phyloP scores from a whole-genome alignment of 1,139 yeast species.

The Trichomonascaceae sp. region DNA sequence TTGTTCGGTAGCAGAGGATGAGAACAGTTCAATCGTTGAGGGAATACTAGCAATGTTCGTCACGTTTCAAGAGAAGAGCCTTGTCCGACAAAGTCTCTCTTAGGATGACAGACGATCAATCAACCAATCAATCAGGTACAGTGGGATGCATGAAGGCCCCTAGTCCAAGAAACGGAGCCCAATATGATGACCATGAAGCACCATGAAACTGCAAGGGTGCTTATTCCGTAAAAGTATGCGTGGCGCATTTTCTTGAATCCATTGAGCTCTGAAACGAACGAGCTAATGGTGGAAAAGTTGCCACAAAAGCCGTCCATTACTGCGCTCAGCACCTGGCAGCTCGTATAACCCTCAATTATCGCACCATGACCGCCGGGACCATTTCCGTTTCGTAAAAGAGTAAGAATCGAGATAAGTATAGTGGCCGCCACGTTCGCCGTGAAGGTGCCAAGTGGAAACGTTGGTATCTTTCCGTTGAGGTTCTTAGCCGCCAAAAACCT shows the following conservation, averaged over 20 bases:
- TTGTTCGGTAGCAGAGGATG: too few species aligned
- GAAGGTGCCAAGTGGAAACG: constrained; percentile 66
- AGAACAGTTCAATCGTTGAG: too few species aligned
- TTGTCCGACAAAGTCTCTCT: too few species aligned
- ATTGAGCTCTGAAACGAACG: constrained; percentile 57
- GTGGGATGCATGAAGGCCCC: too few species aligned
- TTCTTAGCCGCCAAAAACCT: constrained; percentile 43
- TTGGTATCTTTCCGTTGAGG: constrained; percentile 27
- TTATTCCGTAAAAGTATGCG: constrained; percentile 31
- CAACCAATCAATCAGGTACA: too few species aligned
- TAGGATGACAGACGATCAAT: too few species aligned
- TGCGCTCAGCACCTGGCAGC: constrained; percentile 45
- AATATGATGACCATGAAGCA: constrained; percentile 29
- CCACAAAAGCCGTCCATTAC: constrained; percentile 68
- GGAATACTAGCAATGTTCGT: too few species aligned
- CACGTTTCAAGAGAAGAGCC: too few species aligned
- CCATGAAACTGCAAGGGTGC: constrained; percentile 28
- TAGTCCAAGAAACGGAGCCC: constrained; percentile 39
- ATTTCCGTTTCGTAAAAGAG: constrained; percentile 39
- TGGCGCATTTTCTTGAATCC: constrained; percentile 21
- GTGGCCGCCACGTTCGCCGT: constrained; percentile 52
- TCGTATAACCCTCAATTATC: constrained; percentile 26
- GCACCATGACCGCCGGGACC: constrained; percentile 4
- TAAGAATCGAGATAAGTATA: constrained; percentile 40
- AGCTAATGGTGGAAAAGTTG: constrained; percentile 60